Conservation (phyloP, 2,329 filamentous ascomycete species). For the Talaromyces sp. region DNA sequence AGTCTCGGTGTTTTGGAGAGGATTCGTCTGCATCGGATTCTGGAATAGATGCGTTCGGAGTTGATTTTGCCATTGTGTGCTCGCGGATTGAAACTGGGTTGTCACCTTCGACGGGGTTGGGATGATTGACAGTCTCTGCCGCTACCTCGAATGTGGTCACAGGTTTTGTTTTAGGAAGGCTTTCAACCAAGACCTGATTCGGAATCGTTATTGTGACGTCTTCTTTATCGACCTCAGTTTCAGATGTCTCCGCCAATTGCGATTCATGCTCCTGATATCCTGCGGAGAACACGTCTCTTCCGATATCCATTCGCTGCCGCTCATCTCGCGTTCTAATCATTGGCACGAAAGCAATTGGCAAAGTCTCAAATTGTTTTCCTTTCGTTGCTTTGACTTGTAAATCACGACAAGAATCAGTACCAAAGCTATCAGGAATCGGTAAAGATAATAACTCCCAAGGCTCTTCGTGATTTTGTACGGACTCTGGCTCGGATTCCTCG, state of each 20-base stretch:
- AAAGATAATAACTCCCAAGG: neutral
- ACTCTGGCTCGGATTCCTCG: neutral
- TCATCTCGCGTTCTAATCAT: neutral
- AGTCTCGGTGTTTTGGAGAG: neutral
- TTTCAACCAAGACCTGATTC: neutral
- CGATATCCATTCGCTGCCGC: neutral
- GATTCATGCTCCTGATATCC: neutral
- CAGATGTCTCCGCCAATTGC: neutral
- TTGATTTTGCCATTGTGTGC: neutral
- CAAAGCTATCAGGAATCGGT: neutral
- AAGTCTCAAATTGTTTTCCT: neutral
- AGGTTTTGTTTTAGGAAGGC: neutral
- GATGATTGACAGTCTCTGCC: neutral
- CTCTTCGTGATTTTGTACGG: neutral
- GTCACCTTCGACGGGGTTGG: neutral
- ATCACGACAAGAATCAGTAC: neutral
- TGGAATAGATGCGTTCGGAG: slow-evolving; percentile 14
- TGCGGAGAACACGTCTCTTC: neutral
- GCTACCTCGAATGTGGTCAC: neutral
- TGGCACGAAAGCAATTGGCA: neutral
- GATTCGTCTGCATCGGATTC: neutral
- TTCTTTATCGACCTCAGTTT: neutral
- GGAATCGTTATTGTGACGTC: neutral
- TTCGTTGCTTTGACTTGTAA: neutral
- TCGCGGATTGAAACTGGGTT: neutral